Percentiles rank a stretch among this genome's conserved stretches.
Conservation (phyloP, 345 rosid genomes). For the Sonneratia caseolaris region DNA sequence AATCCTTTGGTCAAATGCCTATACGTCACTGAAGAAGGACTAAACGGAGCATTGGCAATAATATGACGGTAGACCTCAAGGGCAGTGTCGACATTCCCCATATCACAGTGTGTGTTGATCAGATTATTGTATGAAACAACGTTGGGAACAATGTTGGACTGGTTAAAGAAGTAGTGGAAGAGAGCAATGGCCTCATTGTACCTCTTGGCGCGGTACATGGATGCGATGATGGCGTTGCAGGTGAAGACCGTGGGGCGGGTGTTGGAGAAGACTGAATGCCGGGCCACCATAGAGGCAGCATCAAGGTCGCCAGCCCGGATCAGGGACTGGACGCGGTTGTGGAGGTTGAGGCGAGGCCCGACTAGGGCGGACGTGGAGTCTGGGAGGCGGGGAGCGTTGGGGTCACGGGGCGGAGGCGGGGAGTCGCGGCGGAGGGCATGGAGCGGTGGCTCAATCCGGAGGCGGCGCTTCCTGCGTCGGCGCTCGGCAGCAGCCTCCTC, state of each 20-base stretch:
- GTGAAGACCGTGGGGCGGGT: conserved; percentile 90
- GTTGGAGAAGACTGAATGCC: conserved; percentile 53
- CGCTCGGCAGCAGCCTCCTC: conserved; percentile 97
- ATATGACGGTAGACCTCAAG: conserved; percentile 63
- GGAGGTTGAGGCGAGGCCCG: conserved; percentile 73
- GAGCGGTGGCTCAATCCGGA: conserved; percentile 85
- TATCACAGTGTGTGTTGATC: conserved; percentile 79
- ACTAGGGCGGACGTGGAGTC: conserved; percentile 72
- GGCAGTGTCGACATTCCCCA: conserved; percentile 65
- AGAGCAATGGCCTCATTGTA: conserved; percentile 63
- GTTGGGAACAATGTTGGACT: conserved; percentile 73
- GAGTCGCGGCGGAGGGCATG: conserved; percentile 60
- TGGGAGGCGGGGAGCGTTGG: conserved; percentile 85
- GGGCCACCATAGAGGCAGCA: conserved; percentile 68
- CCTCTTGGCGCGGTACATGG: conserved; percentile 87
- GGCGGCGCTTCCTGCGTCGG: conserved; percentile 83
- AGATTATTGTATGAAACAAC: conserved; percentile 86
- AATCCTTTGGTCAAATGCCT: conserved; percentile 91
- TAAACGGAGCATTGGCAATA: conserved; percentile 64
- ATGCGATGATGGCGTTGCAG: conserved; percentile 88
- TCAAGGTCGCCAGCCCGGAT: conserved; percentile 87
- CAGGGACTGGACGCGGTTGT: conserved; percentile 82
- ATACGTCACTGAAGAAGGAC: conserved; percentile 74
- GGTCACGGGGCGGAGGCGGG: conserved; percentile 29
- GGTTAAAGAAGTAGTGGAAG: conserved; percentile 72